phyloP scores from a whole-genome alignment of 2,329 filamentous ascomycete genomes.

The Alternaria ventricosa region DNA sequence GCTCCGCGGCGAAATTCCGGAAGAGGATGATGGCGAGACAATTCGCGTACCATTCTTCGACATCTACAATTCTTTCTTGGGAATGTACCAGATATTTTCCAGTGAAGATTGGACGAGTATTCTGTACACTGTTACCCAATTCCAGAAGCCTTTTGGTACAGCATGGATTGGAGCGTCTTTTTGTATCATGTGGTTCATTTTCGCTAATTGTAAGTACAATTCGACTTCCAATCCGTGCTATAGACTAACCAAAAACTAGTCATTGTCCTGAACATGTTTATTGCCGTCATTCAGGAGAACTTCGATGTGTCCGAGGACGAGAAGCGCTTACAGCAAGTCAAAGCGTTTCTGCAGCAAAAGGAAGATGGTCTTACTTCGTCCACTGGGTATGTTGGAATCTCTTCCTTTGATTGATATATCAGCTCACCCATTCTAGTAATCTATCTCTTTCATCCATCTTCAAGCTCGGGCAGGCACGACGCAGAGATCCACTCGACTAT shows the following conservation, averaged over 20 bases:
- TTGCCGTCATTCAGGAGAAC: constrained; percentile 99
- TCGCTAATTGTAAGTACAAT: constrained; percentile 70
- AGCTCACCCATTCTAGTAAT: constrained; percentile 56
- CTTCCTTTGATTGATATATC: background rate
- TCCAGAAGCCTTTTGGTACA: constrained; percentile 70
- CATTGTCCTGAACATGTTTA: constrained; percentile 99
- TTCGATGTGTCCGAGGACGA: constrained; percentile 99
- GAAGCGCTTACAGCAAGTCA: constrained; percentile 95
- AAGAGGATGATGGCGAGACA: constrained; percentile 65
- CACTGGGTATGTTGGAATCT: constrained; percentile 56
- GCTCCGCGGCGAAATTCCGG: constrained; percentile 83
- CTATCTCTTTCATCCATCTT: constrained; percentile 73
- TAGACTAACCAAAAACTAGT: constrained; percentile 50
- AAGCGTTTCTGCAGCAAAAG: constrained; percentile 89
- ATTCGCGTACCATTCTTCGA: constrained; percentile 81
- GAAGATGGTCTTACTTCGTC: constrained; percentile 72
- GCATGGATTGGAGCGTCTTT: constrained; percentile 93
- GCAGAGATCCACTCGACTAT: constrained; percentile 86
- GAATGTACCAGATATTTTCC: constrained; percentile 96
- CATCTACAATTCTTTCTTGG: constrained; percentile 94
- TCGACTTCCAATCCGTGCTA: background rate
- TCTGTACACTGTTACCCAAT: constrained; percentile 79
- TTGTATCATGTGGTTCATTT: constrained; percentile 92
- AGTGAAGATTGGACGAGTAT: constrained; percentile 95
- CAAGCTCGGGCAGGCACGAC: constrained; percentile 66